These are phyloP conservation scores for Lentinula sp. DNA, from an alignment of 768 basidiomycete genomes.

Conservation along the genomic window DNA sequence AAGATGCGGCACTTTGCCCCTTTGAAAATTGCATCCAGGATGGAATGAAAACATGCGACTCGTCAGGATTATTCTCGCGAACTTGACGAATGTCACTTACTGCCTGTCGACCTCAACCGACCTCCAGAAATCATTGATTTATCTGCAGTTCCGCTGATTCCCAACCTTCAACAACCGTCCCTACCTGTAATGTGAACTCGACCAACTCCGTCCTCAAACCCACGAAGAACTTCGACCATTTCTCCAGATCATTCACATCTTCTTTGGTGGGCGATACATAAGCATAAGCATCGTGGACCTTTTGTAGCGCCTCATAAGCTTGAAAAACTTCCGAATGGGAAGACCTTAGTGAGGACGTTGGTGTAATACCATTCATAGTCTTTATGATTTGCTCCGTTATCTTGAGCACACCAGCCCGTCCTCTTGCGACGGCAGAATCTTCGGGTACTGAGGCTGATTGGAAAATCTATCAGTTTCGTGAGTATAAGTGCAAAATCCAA, in stretches of 20 bases:
- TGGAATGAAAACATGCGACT: neutral
- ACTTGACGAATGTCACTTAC: too few relatives aligned
- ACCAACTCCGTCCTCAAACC: neutral
- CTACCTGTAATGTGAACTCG: neutral
- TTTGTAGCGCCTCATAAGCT: neutral
- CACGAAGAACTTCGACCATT: neutral
- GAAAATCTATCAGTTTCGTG: neutral
- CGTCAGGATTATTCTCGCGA: neutral
- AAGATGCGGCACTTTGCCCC: neutral
- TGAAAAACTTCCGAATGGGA: slow-evolving; percentile 2
- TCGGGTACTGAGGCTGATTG: neutral
- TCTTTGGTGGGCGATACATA: neutral
- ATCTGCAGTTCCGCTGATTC: neutral
- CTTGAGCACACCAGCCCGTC: neutral
- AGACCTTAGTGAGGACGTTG: neutral
- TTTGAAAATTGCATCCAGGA: neutral
- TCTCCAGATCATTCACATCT: neutral
- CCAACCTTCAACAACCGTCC: slow-evolving; percentile 1
- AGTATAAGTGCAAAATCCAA: neutral
- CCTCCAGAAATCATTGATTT: neutral
- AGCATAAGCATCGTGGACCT: neutral
- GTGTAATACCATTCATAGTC: neutral
- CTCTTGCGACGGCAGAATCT: neutral
- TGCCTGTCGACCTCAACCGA: too few relatives aligned
- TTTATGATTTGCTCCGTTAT: neutral